These are phyloP conservation scores for Hortaea werneckii DNA, from an alignment of 2,329 filamentous ascomycete genomes.

Conservation along the genomic window DNA sequence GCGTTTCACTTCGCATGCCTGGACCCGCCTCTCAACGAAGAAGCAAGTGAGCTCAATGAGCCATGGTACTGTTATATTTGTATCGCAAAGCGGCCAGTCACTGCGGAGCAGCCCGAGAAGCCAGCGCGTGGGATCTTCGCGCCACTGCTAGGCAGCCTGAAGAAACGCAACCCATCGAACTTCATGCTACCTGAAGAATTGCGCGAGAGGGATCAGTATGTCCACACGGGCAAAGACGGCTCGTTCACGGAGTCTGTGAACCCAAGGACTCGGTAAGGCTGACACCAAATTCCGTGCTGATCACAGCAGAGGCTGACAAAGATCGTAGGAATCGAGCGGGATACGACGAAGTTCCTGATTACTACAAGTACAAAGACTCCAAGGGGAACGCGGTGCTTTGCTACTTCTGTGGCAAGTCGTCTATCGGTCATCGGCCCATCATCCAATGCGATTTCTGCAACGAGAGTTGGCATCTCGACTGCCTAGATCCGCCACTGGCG, in stretches of 20 bases:
- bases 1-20: conserved; percentile 87
- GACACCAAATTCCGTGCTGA: not conserved
- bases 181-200: conserved; percentile 56
- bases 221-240: conserved; percentile 64
- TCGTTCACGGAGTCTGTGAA: conserved; percentile 64
- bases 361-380: conserved; percentile 42
- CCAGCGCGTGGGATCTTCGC: conserved; percentile 46
- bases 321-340: conserved; percentile 17
- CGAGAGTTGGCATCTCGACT: conserved; percentile 85
- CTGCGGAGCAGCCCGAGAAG: conserved; percentile 21
- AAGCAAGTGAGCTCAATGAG: conserved; percentile 47
- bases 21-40: conserved; percentile 57
- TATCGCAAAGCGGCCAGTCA: conserved; percentile 31
- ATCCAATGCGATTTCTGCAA: conserved; percentile 78
- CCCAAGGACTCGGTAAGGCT: conserved; percentile 47
- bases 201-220: conserved; percentile 68
- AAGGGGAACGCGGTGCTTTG: conserved; percentile 72
- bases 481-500: conserved; percentile 72
- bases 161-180: conserved; percentile 25
- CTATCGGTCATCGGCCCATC: conserved; percentile 57
- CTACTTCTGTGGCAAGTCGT: conserved; percentile 59
- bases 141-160: conserved; percentile 46
- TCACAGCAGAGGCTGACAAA: conserved; percentile 2
- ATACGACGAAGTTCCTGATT: conserved; percentile 37
- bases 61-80: conserved; percentile 77